phyloP scores from a whole-genome alignment of 495 filamentous ascomycete genomes.

The Aspergillus taichungensis region DNA sequence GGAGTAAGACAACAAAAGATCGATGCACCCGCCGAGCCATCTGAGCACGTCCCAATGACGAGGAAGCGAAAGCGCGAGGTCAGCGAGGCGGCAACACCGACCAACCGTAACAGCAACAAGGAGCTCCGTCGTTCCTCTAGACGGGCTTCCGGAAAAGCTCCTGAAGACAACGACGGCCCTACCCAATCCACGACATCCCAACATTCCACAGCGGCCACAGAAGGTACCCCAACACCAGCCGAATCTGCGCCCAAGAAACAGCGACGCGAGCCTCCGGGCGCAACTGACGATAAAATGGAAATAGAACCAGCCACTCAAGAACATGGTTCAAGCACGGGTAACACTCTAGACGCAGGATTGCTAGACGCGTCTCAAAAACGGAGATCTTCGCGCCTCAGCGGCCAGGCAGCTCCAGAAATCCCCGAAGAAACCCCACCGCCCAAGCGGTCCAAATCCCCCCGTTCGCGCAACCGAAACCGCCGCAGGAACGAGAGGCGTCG shows the following conservation, averaged over 20 bases:
- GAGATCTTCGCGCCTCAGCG: conserved; percentile 21
- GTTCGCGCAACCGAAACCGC: conserved; percentile 13
- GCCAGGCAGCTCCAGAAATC: conserved; percentile 7
- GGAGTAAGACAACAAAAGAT: conserved; percentile 4
- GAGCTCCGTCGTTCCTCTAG: conserved; percentile 27
- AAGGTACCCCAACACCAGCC: conserved; percentile 9
- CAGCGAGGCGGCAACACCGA: conserved; percentile 6
- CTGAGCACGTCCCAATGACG: conserved; percentile 6
- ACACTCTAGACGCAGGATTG: not conserved
- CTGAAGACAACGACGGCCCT: not conserved
- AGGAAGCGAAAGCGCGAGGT: conserved; percentile 34
- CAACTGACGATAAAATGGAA: not conserved
- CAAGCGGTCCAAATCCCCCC: conserved; percentile 8
- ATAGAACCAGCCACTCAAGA: not conserved
- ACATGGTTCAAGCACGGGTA: not conserved
- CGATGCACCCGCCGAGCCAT: not conserved
- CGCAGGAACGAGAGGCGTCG: not conserved
- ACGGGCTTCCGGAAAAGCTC: conserved; percentile 13
- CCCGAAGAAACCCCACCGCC: conserved; percentile 6
- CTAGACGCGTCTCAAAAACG: conserved; percentile 13
- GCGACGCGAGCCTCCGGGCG: conserved; percentile 13
- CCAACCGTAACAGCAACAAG: not conserved
- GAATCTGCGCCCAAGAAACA: conserved; percentile 16
- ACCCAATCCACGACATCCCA: conserved; percentile 13
- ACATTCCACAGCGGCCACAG: not conserved